These are phyloP conservation scores for Pseudoneurospora amorphoporcata DNA, from an alignment of 495 filamentous ascomycete species.

Conservation along the genomic window DNA sequence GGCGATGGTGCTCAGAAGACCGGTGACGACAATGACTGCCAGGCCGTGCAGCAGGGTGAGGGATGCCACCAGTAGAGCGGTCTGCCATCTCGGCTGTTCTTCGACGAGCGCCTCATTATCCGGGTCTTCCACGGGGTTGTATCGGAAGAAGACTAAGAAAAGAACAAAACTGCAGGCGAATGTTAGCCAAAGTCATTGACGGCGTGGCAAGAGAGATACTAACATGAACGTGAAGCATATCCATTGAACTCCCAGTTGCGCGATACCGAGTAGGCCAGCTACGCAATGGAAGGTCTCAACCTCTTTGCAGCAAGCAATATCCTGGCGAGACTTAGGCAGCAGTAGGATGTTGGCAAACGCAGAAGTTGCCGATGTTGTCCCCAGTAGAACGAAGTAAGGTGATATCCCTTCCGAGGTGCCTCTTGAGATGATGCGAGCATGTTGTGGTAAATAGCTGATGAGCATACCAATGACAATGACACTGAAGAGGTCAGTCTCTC, in stretches of 20 bases:
- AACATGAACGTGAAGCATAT: conserved; percentile 84
- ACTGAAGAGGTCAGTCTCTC: conserved; percentile 29
- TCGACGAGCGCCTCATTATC: conserved; percentile 18
- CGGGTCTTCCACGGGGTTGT: conserved; percentile 45
- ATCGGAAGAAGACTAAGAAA: conserved; percentile 76
- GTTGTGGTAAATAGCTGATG: conserved; percentile 89
- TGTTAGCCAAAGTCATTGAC: neutral
- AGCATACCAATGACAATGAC: conserved; percentile 85
- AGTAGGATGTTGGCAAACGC: conserved; percentile 86
- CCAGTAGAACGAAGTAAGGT: conserved; percentile 86
- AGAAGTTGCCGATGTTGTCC: conserved; percentile 76
- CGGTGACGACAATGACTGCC: conserved; percentile 52
- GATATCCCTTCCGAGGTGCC: conserved; percentile 92
- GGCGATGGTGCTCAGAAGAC: conserved; percentile 46
- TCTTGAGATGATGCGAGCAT: conserved; percentile 76
- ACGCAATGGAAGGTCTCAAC: conserved; percentile 74
- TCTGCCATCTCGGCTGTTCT: conserved; percentile 54
- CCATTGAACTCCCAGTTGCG: conserved; percentile 87
- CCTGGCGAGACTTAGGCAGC: conserved; percentile 62
- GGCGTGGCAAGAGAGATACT: conserved; percentile 17
- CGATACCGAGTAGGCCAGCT: conserved; percentile 74
- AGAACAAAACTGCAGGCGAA: conserved; percentile 54
- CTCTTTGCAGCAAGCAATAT: conserved; percentile 74
- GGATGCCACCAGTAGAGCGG: conserved; percentile 60
- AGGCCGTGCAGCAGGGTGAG: conserved; percentile 63